Percentiles rank a stretch among this genome's conserved stretches.
Conservation (phyloP, 768 basidiomycete species). For the Cystofilobasidium bisporidii region DNA sequence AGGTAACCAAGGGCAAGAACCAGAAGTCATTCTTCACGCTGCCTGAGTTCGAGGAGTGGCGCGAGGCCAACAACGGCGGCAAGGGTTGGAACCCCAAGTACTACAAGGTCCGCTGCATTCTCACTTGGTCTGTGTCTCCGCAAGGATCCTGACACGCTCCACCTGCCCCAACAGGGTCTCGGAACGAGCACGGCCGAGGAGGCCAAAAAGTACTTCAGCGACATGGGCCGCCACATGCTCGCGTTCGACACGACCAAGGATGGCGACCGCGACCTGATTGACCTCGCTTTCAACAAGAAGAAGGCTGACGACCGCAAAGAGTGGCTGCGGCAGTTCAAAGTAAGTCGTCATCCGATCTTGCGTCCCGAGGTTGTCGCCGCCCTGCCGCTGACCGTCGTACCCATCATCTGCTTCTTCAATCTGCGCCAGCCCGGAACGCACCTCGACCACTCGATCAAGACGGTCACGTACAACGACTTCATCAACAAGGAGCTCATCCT, state of each 20-base stretch:
- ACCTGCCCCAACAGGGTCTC: too few species aligned
- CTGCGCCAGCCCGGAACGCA: constrained; percentile 81
- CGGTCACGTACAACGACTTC: constrained; percentile 83
- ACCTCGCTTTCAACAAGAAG: constrained; percentile 99
- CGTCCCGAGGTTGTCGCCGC: neutral
- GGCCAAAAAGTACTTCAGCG: constrained; percentile 82
- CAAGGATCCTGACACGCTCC: too few species aligned
- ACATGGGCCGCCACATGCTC: constrained; percentile 89
- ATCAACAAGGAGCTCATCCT: constrained; percentile 96
- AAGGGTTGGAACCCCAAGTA: constrained; percentile 88
- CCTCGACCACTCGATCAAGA: constrained; percentile 74
- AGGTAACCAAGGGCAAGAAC: constrained; percentile 72
- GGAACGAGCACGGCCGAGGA: constrained; percentile 85
- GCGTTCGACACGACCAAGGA: constrained; percentile 72
- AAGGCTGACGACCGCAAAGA: constrained; percentile 97
- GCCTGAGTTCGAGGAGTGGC: constrained; percentile 91
- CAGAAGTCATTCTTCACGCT: constrained; percentile 88
- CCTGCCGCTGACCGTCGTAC: neutral
- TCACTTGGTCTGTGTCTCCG: neutral
- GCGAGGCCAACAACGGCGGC: constrained; percentile 61
- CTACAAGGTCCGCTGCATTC: constrained; percentile 65
- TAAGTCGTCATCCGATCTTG: constrained; percentile 34
- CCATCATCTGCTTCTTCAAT: neutral
- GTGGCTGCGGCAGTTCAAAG: constrained; percentile 89
- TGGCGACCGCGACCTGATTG: constrained; percentile 79